Evolutionary conservation across 2,329 filamentous ascomycete genomes (phyloP).

Genomic region (Fusarium paranaense): DNA sequence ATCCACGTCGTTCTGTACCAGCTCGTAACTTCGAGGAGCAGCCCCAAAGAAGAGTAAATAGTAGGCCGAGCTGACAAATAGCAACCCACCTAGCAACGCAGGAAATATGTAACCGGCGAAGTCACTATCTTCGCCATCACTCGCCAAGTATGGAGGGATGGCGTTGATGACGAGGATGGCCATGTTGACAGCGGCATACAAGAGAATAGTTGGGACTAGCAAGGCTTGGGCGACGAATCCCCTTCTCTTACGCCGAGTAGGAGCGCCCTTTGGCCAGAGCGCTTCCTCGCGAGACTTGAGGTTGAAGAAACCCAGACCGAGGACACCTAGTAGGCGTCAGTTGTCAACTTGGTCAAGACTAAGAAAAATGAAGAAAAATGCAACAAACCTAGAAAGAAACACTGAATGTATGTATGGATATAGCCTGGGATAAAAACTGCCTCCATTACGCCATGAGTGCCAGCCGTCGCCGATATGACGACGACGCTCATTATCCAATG

Average conservation of each 20-base stretch:
- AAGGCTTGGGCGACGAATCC: neutral
- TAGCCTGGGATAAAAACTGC: conserved; percentile 1
- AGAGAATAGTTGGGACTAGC: neutral
- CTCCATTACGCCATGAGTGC: neutral
- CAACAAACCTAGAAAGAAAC: neutral
- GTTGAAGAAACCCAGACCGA: neutral
- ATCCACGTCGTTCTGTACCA: neutral
- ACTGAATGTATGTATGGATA: conserved; percentile 3
- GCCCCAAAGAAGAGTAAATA: neutral
- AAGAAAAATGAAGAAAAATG: too few species aligned
- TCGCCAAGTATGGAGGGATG: neutral
- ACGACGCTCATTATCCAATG: conserved; percentile 3
- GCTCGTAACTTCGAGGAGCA: neutral
- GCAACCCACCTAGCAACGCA: neutral
- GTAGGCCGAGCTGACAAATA: neutral
- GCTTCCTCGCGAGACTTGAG: neutral
- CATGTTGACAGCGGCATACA: neutral
- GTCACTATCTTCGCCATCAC: neutral
- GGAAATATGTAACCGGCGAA: neutral
- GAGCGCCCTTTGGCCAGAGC: neutral
- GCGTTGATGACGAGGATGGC: neutral
- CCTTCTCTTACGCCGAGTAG: fast-evolving
- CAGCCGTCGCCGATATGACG: neutral
- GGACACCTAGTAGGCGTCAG: neutral
- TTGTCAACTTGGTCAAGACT: too few species aligned